Base-by-base conservation (phyloP, 2,329 filamentous ascomycete genomes). In the Whalleya microplaca region DNA sequence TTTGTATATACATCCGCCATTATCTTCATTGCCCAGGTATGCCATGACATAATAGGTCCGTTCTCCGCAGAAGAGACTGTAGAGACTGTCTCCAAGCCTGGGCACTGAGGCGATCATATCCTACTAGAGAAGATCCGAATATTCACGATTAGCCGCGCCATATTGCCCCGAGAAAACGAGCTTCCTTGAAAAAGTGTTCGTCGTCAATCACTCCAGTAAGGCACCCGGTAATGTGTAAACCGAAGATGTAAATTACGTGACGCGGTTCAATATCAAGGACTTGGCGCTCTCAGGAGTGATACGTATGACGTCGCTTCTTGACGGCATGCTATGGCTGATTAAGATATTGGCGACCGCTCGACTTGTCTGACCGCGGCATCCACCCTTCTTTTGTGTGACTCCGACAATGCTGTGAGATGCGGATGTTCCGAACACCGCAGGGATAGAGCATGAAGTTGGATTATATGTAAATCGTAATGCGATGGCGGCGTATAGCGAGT, bases 111-210 rank as follows among this genome's bases (percentile, higher is more conserved):
- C 29, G 43, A 50, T 23, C 41, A 40, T 27, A 8, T 42, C 51
- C 44, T 56, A 53, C 51, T 41, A 44, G 41, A 43, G 48, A 21
- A 19, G 23, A 45, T 32, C 55, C 53, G 55, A 55, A 53, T 55
- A 56, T 61, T 59, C 50, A 29, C 41, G 19, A 58, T 58, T 61
- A 58, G 45, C 61, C 55, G 48, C 47, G 41, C 41, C 41, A 44
- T 29, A 54, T 49, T 41, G 45, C 58, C 58, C 58, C 45, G 53
- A 61, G 41, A 21, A 48, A 53, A 57, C 53, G 43, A 45, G 32
- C 55, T 49, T 40, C 41, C 47, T 32, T 21, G 16, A 45, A 53
- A 41, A 19, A 20, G 45, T 23, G 53, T 21, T 51, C 29, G 40
- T 45, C 45, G 54, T 50, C 18, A 46, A 54, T 56, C 56, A 2